Evolutionary conservation across 1,284 basidiomycete species (phyloP), one percentile per base, ranked within the genome.

Genomic region (Malassezia obtusa): DNA sequence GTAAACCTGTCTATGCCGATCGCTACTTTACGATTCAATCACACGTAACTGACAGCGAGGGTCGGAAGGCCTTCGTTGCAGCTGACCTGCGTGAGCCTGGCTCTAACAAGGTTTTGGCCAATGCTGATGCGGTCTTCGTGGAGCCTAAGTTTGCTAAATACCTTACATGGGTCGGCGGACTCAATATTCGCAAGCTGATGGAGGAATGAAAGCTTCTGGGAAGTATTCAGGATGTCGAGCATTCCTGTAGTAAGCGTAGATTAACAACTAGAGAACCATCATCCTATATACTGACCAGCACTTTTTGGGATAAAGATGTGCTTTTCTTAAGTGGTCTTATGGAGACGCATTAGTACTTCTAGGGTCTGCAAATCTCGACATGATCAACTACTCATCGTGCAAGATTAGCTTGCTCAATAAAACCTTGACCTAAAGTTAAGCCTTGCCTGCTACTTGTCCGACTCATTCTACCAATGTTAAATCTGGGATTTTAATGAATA

Each of bases 141-240:
- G 87, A 91, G 67, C 88, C 88, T 6, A 82, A 81, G 63, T 87
- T 87, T 67, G 85, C 88, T 1, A 82, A 82, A 62, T 79, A 57
- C 44, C 50, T 87, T 45, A 33, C 38, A 4, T 50, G 48, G 48
- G 25, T 56, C 11, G 53, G 53, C 9, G 46, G 52, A 10, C n/a
- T 40, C 15, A 46, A 56, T 30, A 28, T 56, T 10, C 48, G 30
- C 9, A 50, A 50, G 17, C 30, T 36, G 3, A 33, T 52, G 15
- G 50, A 52, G 35, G 33, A 26, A 17, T 52, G 28, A n/a, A n/a
- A n/a, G n/a, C n/a, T n/a, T n/a, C n/a, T n/a, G n/a, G 43, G 12
- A 12, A 26, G 41, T 49, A 70, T 21, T 63, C 64, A 19, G 66
- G 63, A 31, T 68, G 64, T 36, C 8, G 35, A 8, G 6, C 21